Evolutionary conservation across 306 rosid genomes (phyloP).

Genomic region (Luffa acutangula): DNA sequence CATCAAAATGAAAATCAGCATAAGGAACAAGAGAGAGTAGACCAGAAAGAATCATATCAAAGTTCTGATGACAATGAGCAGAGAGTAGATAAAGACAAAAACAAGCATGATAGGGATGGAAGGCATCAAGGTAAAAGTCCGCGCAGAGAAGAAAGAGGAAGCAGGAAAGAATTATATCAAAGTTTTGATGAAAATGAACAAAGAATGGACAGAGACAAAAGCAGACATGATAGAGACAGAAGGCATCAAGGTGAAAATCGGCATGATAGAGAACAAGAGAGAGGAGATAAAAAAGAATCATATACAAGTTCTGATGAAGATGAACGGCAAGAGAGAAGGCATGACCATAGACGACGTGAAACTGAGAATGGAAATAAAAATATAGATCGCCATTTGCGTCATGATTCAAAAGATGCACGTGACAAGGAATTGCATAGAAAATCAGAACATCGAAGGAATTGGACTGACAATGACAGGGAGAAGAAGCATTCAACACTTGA

Average conservation of each 20-base stretch:
- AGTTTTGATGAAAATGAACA: slow-evolving; percentile 29
- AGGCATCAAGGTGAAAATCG: slow-evolving; percentile 13
- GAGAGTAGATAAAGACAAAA: slow-evolving; percentile 16
- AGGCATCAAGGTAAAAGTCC: slow-evolving; percentile 11
- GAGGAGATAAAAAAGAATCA: slow-evolving; percentile 17
- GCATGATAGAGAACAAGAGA: slow-evolving; percentile 5
- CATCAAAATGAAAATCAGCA: slow-evolving; percentile 10
- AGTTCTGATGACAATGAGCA: slow-evolving; percentile 31
- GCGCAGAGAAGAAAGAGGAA: slow-evolving; percentile 9
- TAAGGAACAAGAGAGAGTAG: slow-evolving; percentile 11
- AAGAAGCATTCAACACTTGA: neutral
- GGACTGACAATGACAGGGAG: slow-evolving; percentile 18
- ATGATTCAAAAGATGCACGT: slow-evolving; percentile 26
- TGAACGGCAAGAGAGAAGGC: slow-evolving; percentile 13
- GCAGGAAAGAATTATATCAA: slow-evolving; percentile 14
- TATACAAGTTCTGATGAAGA: slow-evolving; percentile 23
- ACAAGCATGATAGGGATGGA: slow-evolving; percentile 15
- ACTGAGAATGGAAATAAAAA: slow-evolving; percentile 19
- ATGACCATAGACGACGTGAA: slow-evolving; percentile 17
- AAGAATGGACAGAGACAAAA: slow-evolving; percentile 14
- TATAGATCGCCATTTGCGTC: slow-evolving; percentile 15
- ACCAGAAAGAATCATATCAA: slow-evolving; percentile 16
- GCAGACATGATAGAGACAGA: slow-evolving; percentile 12
- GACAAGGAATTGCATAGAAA: slow-evolving; percentile 19
- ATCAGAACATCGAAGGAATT: slow-evolving; percentile 15